Percentiles rank a stretch among this genome's conserved stretches.
phyloP scores from a whole-genome alignment of 2,329 filamentous ascomycete genomes.

The Graphium sp. region DNA sequence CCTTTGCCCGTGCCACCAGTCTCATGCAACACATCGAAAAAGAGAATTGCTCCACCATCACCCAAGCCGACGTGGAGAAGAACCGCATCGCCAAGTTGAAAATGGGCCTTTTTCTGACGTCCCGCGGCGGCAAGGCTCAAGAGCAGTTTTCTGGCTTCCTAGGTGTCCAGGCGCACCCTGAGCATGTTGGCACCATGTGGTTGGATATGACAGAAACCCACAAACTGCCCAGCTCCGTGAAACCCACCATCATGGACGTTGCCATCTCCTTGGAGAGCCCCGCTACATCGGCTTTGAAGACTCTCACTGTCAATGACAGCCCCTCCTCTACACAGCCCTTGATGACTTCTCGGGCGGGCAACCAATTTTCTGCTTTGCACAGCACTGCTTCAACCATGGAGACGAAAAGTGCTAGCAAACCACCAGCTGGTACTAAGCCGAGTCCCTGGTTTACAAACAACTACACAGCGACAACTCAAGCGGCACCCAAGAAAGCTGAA shows the following conservation, averaged over 20 bases:
- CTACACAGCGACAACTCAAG: no score
- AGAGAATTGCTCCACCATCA: conserved; percentile 19
- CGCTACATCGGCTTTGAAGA: no score
- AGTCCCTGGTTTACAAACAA: no score
- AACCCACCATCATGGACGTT: conserved; percentile 2
- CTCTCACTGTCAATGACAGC: no score
- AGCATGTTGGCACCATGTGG: neutral
- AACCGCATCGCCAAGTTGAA: conserved; percentile 18
- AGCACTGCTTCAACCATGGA: no score
- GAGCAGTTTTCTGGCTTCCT: conserved; percentile 3
- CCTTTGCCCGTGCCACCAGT: conserved; percentile 17
- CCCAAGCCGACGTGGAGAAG: conserved; percentile 12
- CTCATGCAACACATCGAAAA: conserved; percentile 29
- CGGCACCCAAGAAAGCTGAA: no score
- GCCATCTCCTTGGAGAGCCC: conserved; percentile 5
- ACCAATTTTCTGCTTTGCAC: no score
- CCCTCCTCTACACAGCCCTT: no score
- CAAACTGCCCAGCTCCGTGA: conserved; percentile 3
- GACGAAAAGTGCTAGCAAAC: no score
- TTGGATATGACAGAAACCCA: conserved; percentile 2
- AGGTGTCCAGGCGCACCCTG: conserved; percentile 1
- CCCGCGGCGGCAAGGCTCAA: conserved; percentile 8
- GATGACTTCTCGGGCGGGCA: no score
- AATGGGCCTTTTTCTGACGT: conserved; percentile 15
- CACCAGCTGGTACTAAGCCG: no score